Percentiles rank a stretch among this genome's conserved stretches.
These are phyloP conservation scores for Lasiosphaeris hirsuta DNA, from an alignment of 495 filamentous ascomycete species.

Conservation along the genomic window DNA sequence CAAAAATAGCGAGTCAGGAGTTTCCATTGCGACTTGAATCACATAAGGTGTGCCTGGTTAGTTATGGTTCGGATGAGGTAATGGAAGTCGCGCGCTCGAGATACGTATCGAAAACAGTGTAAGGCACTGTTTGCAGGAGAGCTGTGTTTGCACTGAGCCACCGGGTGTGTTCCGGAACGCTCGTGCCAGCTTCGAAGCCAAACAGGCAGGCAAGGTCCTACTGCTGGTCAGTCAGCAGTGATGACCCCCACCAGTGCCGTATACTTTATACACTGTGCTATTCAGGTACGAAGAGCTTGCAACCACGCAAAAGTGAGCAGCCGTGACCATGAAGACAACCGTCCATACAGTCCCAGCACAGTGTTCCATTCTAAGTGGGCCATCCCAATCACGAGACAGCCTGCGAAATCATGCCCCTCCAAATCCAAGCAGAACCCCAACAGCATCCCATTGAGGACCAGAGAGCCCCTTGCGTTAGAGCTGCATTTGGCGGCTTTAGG, in stretches of 20 bases:
- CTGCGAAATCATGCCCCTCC: neutral
- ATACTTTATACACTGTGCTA: neutral
- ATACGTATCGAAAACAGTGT: too few species aligned
- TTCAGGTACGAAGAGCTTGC: neutral
- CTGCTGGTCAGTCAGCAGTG: neutral
- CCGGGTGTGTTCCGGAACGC: constrained; percentile 9
- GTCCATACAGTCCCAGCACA: neutral
- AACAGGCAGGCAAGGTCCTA: neutral
- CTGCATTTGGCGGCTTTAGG: neutral
- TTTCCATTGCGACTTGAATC: too few species aligned
- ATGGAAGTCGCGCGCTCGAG: too few species aligned
- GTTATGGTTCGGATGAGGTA: too few species aligned
- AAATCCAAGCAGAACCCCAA: neutral
- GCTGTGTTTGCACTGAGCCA: neutral
- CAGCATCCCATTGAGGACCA: neutral
- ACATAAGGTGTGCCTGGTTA: too few species aligned
- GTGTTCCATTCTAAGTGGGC: neutral
- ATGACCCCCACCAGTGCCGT: neutral
- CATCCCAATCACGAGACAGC: constrained; percentile 8
- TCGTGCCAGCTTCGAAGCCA: neutral
- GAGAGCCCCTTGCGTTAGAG: constrained; percentile 7
- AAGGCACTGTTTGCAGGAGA: neutral
- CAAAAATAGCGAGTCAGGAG: too few species aligned
- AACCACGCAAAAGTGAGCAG: neutral
- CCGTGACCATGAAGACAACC: neutral